Conservation (phyloP, 768 basidiomycete species). For the Coprinopsis cinerea region DNA sequence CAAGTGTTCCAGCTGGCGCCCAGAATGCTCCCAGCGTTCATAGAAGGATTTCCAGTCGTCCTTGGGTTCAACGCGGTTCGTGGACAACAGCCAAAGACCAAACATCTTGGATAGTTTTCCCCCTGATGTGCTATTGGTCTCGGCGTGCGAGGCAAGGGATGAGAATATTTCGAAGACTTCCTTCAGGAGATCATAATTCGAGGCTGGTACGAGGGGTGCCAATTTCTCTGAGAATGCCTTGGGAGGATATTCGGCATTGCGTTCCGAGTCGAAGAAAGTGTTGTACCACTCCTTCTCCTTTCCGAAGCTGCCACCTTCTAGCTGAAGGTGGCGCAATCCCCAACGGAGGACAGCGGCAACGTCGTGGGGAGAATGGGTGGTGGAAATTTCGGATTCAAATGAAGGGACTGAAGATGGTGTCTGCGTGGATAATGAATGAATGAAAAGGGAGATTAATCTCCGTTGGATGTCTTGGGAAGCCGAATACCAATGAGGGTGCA, state of each 20-base stretch:
- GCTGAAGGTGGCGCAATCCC: conserved; percentile 68
- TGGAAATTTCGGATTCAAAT: conserved; percentile 62
- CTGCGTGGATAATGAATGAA: conserved; percentile 63
- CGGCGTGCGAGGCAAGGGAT: conserved; percentile 66
- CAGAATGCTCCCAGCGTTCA: conserved; percentile 66
- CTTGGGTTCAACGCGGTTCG: conserved; percentile 37
- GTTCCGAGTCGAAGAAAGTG: conserved; percentile 56
- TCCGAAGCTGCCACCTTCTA: conserved; percentile 58
- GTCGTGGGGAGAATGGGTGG: conserved; percentile 66
- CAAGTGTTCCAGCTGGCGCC: conserved; percentile 69
- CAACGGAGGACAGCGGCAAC: conserved; percentile 77
- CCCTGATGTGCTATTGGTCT: conserved; percentile 67
- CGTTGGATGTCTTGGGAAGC: conserved; percentile 62
- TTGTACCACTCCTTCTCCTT: conserved; percentile 64
- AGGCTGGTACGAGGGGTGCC: conserved; percentile 50
- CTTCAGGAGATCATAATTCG: conserved; percentile 54
- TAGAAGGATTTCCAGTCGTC: conserved; percentile 68
- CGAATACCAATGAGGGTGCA: conserved; percentile 83
- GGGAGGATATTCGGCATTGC: conserved; percentile 50
- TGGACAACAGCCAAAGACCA: conserved; percentile 66
- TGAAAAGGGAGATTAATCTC: conserved; percentile 62
- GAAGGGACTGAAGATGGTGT: no score
- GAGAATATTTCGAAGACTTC: conserved; percentile 58
- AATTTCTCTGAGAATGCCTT: conserved; percentile 59
- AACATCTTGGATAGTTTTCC: conserved; percentile 71